Base-by-base conservation (phyloP, 306 rosid genomes). In the Corylus americana region DNA sequence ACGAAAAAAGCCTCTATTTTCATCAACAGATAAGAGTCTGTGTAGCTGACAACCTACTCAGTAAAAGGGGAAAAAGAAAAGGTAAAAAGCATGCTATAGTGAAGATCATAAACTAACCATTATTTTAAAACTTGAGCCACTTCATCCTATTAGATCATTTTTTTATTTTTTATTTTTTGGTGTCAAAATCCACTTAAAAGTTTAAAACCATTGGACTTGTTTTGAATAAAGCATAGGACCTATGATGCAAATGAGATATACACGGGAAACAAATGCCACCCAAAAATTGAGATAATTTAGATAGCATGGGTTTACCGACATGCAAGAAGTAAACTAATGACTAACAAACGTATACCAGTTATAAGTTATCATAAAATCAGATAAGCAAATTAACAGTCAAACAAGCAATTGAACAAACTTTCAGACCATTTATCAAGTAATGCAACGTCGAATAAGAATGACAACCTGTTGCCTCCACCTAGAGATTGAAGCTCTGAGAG, bases 401-500 rank as follows among this genome's bases (percentile, higher is more conserved):
- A 68, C 51, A 68, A 68, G 72, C 72, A 35, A 42, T 18, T n/a
- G 51, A 18, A 42, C 44, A 59, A 59, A 59, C 27, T n/a, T 55
- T 55, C 48, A 64, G 44, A 64, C 29, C 27, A 18, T 68, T 18
- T 20, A 42, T 39, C 14, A 2, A 44, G 51, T 18, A 68, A 18
- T 42, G 53, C 72, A 39, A 42, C 16, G 6, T 42, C 27, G 27
- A 68, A 62, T 18, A 37, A 44, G 50, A 68, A 68, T 11, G 4
- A 42, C 72, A 68, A 68, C 72, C 72, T 68, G 31, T 42, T 44
- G 72, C 51, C 64, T 53, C 78, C 74, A 84, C 71, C 53, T 11
- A 27, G 47, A 72, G 59, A 72, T 10, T 31, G 59, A 48, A 72
- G 39, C 25, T 72, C 76, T 72, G 51, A 72, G 59, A 25, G 8